Evolutionary conservation across 177 flowering plant genomes (phyloP), one percentile per base, ranked within the genome.

Genomic region (Vitis hybrid): DNA sequence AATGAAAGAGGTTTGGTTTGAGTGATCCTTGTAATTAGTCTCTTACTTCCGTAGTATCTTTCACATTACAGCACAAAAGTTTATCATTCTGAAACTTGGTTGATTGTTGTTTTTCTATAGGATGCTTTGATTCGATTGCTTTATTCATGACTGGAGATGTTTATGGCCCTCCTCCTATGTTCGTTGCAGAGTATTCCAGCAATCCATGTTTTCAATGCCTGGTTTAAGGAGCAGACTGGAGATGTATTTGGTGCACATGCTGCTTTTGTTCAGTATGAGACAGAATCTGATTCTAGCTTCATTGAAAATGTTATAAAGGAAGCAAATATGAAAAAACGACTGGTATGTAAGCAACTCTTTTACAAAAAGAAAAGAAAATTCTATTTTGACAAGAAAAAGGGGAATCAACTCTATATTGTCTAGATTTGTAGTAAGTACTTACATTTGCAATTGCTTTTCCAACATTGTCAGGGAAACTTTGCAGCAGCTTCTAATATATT

Each of bases 301-400:
- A 71, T 89, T 64, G 84, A 86, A 61, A 80, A 73, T 77, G 81
- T 85, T 51, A 75, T 55, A 55, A 77, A 77, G 64, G 80, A 73
- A 76, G 98, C 97, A 67, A 91, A 93, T 75, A 85, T 93, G 95
- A 94, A 94, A 77, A 94, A 75, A 67, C 90, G 98, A n/a, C 60
- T 83, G 90, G 98, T 94, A 80, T 45, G 75, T 60, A 67, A 20
- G 65, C 15, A n/a, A 20, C 56, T 49, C 31, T 67, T n/a, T 55
- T 8, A 50, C 53, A 58, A n/a, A 22, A 5, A 15, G 62, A 20
- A 12, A 39, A 3, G 51, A 51, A 16, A 59, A 11, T 8, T 61
- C 29, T 19, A 15, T 15, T 39, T 3, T 72, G 20, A 33, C 45
- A 5, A 3, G 45, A 33, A 33, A 33, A 33, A 6, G 45, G 45